A percentile compares a stretch with the other conserved stretches of the same genome.
These are phyloP conservation scores for Wickerhamomyces hampshirensis DNA, from an alignment of 805 yeast genomes.

Conservation along the genomic window DNA sequence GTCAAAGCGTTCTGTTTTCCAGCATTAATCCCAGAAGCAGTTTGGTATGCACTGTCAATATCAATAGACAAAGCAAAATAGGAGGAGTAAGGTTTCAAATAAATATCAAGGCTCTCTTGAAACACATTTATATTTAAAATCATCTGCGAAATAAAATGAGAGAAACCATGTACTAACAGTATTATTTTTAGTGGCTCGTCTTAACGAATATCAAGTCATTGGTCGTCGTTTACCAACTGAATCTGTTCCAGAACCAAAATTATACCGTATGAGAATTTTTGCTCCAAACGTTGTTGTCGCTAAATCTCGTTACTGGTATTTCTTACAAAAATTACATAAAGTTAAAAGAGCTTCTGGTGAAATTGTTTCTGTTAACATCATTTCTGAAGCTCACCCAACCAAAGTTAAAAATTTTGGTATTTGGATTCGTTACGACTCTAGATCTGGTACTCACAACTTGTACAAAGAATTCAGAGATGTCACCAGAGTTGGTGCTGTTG, in stretches of 20 bases:
- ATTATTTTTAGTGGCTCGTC: conserved; percentile 71
- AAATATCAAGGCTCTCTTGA: too few relatives aligned
- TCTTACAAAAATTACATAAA: conserved; percentile 98
- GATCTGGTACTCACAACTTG: conserved; percentile 99
- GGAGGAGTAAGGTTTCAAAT: too few relatives aligned
- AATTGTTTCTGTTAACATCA: conserved; percentile 87
- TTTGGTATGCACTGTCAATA: too few relatives aligned
- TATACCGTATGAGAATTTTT: conserved; percentile 99
- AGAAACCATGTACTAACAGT: too few relatives aligned
- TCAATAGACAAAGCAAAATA: too few relatives aligned
- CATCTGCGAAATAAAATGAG: too few relatives aligned
- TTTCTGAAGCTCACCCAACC: conserved; percentile 95
- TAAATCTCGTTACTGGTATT: conserved; percentile 99
- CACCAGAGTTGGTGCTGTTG: conserved; percentile 98
- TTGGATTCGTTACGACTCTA: conserved; percentile 99
- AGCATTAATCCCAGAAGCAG: too few relatives aligned
- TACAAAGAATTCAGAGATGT: conserved; percentile 99
- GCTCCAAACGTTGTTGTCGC: conserved; percentile 99
- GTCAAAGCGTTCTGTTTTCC: too few relatives aligned
- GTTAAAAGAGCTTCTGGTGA: conserved; percentile 99
- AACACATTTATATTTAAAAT: too few relatives aligned
- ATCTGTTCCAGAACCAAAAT: conserved; percentile 98
- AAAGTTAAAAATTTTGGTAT: conserved; percentile 99
- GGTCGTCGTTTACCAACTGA: conserved; percentile 99
- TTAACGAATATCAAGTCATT: conserved; percentile 98